Evolutionary conservation across 768 basidiomycete species (phyloP).

Genomic region (Lentinula lateritia): DNA sequence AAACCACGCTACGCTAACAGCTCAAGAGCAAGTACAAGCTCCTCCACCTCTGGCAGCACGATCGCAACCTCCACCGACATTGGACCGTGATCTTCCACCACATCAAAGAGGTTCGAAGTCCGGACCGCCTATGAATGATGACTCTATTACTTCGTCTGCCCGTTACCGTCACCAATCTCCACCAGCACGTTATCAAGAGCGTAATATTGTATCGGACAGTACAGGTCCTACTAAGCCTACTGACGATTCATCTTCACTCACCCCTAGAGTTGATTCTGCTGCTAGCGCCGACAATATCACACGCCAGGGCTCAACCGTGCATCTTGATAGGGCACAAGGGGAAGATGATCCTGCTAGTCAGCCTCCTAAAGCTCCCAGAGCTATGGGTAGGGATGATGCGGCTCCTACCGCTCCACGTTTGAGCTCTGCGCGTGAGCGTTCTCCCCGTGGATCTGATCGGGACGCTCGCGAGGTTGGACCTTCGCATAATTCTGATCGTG

Average conservation of each 20-base stretch:
- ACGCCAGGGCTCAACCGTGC: constrained; percentile 19
- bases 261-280: not conserved
- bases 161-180: constrained; percentile 10
- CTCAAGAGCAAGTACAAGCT: not conserved
- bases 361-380: not conserved
- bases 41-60: not conserved
- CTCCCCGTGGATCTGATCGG: not conserved
- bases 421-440: not conserved
- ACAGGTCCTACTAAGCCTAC: not conserved
- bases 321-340: constrained; percentile 18
- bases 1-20: not conserved
- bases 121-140: not conserved
- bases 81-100: not conserved
- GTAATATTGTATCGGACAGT: not conserved
- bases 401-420: not conserved
- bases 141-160: constrained; percentile 14
- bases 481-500: not conserved
- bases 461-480: not conserved
- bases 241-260: constrained; percentile 6
- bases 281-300: constrained; percentile 3
- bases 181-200: not conserved
- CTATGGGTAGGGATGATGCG: constrained; percentile 2
- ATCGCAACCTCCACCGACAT: not conserved
- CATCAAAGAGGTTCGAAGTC: constrained; percentile 1
- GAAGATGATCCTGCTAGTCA: not conserved